A percentile compares a stretch with the other conserved stretches of the same genome.
These are phyloP conservation scores for Nymphaea colorata DNA, from an alignment of 164 flowering plant genomes.

Conservation along the genomic window DNA sequence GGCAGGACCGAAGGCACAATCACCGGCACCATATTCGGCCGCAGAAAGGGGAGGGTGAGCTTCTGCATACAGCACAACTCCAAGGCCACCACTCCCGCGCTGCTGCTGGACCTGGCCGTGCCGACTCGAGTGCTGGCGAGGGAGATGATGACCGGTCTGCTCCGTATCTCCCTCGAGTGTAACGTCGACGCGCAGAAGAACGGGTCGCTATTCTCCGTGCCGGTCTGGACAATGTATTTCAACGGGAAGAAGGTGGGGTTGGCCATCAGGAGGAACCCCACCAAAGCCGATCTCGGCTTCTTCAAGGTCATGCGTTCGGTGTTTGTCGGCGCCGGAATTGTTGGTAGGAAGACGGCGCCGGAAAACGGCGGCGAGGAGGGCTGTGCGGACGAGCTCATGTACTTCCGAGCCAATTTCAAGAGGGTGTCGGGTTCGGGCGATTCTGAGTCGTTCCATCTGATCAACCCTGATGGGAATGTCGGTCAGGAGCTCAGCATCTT, in stretches of 20 bases:
- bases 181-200: neutral
- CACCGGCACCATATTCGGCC: conserved; percentile 59
- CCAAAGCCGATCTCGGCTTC: conserved; percentile 16
- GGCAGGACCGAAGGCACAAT: conserved; percentile 10
- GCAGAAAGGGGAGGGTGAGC: conserved; percentile 41
- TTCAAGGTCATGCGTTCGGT: conserved; percentile 37
- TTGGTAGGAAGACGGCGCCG: conserved; percentile 16
- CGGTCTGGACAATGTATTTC: conserved; percentile 51
- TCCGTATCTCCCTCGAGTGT: conserved; percentile 47
- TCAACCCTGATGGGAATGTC: conserved; percentile 41
- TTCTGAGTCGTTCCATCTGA: conserved; percentile 50
- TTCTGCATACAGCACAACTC: conserved; percentile 42
- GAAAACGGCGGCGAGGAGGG: neutral
- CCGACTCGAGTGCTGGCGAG: conserved; percentile 34
- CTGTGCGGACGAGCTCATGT: conserved; percentile 30
- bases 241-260: conserved; percentile 53
- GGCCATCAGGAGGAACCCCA: conserved; percentile 29
- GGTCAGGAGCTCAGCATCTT: conserved; percentile 50
- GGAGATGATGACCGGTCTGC: conserved; percentile 42
- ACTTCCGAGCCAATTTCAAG: conserved; percentile 41
- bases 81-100: conserved; percentile 18
- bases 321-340: conserved; percentile 46
- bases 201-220: conserved; percentile 21
- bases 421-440: conserved; percentile 42
- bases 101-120: conserved; percentile 44